A percentile compares a stretch with the other conserved stretches of the same genome.
phyloP scores from a whole-genome alignment of 2,329 filamentous ascomycete genomes.

The Pyricularia grisea region DNA sequence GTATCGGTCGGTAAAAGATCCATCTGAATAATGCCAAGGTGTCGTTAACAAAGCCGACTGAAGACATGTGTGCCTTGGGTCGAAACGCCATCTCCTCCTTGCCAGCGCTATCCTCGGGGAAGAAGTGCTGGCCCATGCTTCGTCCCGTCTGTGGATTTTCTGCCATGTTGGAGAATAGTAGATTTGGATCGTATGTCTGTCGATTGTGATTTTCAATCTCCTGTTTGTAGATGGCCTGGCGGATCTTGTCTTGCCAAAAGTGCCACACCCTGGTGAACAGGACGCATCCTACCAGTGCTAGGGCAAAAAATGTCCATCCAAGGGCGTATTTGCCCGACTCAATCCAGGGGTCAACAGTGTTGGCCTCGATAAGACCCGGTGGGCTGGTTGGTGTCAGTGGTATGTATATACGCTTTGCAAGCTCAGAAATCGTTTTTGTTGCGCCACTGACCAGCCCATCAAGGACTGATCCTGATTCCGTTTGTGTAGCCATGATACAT shows the following conservation, averaged over 20 bases:
- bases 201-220: slow-evolving; percentile 60
- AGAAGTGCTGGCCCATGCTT: slow-evolving; percentile 58
- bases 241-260: slow-evolving; percentile 87
- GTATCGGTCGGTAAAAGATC: slow-evolving; percentile 81
- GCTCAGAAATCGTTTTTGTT: slow-evolving; percentile 22
- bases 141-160: slow-evolving; percentile 21
- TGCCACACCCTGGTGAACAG: slow-evolving; percentile 70
- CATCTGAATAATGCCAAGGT: slow-evolving; percentile 75
- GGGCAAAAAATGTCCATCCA: slow-evolving; percentile 81
- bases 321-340: slow-evolving; percentile 77
- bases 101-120: slow-evolving; percentile 47
- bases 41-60: slow-evolving; percentile 66
- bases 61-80: slow-evolving; percentile 66
- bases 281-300: slow-evolving; percentile 60
- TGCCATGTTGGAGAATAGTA: slow-evolving; percentile 13
- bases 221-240: slow-evolving; percentile 81
- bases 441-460: slow-evolving; percentile 14
- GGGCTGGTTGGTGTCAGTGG: slow-evolving; percentile 51
- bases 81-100: slow-evolving; percentile 47
- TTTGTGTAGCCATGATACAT: not conserved
- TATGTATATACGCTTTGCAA: slow-evolving; percentile 49
- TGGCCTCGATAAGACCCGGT: slow-evolving; percentile 50
- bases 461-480: not conserved
- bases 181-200: slow-evolving; percentile 27
- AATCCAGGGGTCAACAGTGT: slow-evolving; percentile 67